A percentile compares a stretch with the other conserved stretches of the same genome.
These are phyloP conservation scores for Yamadazyma trypodendri DNA, from an alignment of 1,139 yeast genomes.

Conservation along the genomic window DNA sequence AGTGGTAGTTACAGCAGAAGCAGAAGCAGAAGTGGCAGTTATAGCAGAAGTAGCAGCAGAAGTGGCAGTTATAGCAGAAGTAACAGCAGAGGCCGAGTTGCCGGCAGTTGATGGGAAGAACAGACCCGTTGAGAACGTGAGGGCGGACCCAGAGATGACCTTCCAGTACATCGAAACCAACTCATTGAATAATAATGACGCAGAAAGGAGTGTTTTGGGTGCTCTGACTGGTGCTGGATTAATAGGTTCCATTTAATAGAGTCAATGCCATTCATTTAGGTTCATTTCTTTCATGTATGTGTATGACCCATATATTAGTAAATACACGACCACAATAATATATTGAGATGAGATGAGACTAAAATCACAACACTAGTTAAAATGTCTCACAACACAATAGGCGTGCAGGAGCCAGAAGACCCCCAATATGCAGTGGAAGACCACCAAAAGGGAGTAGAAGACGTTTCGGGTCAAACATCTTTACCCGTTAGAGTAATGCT, in stretches of 20 bases:
- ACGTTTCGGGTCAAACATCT: neutral
- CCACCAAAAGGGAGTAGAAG: neutral
- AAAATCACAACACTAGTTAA: neutral
- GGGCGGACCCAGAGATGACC: too few relatives aligned
- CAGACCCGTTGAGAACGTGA: too few relatives aligned
- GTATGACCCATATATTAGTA: neutral
- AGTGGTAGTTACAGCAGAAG: slow-evolving; percentile 15
- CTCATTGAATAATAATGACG: too few relatives aligned
- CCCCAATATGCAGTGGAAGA: neutral
- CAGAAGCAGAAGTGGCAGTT: slow-evolving; percentile 15
- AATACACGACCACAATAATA: neutral
- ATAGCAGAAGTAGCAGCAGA: slow-evolving; percentile 12
- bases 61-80: neutral
- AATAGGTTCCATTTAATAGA: too few relatives aligned
- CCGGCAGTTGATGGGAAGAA: neutral
- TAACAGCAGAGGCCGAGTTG: neutral
- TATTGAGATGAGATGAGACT: slow-evolving; percentile 6
- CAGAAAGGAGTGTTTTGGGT: too few relatives aligned
- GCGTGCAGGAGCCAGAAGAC: neutral
- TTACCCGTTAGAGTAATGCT: too few relatives aligned
- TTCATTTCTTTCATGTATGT: neutral
- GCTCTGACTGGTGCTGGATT: too few relatives aligned
- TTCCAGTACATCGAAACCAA: too few relatives aligned
- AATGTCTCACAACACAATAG: neutral
- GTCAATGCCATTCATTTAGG: neutral